A percentile compares a stretch with the other conserved stretches of the same genome.
Evolutionary conservation across 2,329 filamentous ascomycete species (phyloP).

Genomic region (Diaporthe ilicicola): DNA sequence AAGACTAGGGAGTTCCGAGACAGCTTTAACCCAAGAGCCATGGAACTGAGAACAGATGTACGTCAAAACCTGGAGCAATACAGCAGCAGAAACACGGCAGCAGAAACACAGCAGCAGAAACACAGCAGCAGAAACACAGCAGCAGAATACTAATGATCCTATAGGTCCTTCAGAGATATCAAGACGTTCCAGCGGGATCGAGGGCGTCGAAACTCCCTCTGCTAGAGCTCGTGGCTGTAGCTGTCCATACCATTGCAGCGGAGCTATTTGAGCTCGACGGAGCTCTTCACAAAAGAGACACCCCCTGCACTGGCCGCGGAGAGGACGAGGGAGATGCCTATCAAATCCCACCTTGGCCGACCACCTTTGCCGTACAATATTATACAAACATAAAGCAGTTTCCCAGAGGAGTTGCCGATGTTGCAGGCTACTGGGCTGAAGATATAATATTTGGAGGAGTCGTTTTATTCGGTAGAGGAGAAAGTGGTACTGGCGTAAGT

Average conservation of each 20-base stretch:
- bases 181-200: neutral
- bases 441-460: constrained; percentile 40
- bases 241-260: constrained; percentile 3
- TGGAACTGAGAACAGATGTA: neutral
- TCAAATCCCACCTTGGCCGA: constrained; percentile 33
- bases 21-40: neutral
- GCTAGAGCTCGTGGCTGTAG: neutral
- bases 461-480: constrained; percentile 36
- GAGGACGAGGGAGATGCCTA: neutral
- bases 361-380: constrained; percentile 38
- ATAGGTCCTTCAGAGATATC: constrained; percentile 3
- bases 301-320: neutral
- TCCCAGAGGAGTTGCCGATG: constrained; percentile 40
- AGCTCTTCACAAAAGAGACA: neutral
- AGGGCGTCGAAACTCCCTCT: neutral
- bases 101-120: too few species aligned
- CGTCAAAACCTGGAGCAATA: neutral
- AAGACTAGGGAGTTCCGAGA: neutral
- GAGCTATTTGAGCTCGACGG: neutral
- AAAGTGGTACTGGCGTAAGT: constrained; percentile 7
- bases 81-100: too few species aligned
- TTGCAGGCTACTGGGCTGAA: constrained; percentile 43
- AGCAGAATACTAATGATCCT: neutral
- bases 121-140: too few species aligned
- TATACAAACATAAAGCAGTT: constrained; percentile 42